phyloP scores from a whole-genome alignment of 257 asterid species.

The Verbena officinalis region DNA sequence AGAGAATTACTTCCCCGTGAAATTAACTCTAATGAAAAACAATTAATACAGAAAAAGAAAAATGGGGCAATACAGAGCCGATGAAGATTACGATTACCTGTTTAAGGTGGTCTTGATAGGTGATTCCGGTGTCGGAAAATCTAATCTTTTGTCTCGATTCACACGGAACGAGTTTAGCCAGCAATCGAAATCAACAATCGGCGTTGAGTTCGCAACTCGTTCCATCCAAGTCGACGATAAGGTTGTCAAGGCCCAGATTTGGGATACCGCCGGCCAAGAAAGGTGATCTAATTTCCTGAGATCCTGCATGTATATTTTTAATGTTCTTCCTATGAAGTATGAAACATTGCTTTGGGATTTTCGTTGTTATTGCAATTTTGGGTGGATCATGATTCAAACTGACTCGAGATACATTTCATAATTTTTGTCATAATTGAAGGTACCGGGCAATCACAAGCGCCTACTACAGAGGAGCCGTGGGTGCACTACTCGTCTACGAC shows the following conservation, averaged over 20 bases:
- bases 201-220: conserved; percentile 53
- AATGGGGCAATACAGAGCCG: conserved; percentile 45
- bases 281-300: conserved; percentile 35
- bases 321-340: too few species aligned
- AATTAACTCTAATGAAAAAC: not conserved
- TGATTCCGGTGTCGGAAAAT: conserved; percentile 53
- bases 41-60: not conserved
- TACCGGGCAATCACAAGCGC: conserved; percentile 57
- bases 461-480: conserved; percentile 52
- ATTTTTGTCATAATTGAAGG: too few species aligned
- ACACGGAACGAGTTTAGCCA: conserved; percentile 48
- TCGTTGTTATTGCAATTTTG: too few species aligned
- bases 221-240: conserved; percentile 45
- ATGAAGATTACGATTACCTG: conserved; percentile 54
- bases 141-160: conserved; percentile 44
- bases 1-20: not conserved
- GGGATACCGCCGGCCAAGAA: conserved; percentile 65
- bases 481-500: too few species aligned
- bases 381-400: too few species aligned
- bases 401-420: too few species aligned
- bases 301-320: too few species aligned
- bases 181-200: conserved; percentile 49
- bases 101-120: conserved; percentile 53
- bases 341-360: too few species aligned
- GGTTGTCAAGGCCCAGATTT: conserved; percentile 53